Base-by-base conservation (phyloP, 768 basidiomycete genomes). In the Xerocomellus dryophilus region DNA sequence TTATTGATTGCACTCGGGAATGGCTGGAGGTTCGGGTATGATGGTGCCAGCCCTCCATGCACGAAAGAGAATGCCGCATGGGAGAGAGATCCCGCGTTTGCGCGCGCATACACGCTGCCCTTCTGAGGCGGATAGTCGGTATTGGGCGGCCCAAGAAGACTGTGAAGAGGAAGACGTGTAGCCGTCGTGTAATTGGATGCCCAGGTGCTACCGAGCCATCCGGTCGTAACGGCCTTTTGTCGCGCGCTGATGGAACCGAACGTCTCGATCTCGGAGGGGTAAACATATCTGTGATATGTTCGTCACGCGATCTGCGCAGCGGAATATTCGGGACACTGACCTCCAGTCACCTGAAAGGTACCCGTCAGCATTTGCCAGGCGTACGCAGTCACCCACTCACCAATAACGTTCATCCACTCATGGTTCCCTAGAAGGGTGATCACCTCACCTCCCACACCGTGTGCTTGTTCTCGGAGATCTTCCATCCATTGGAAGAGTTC, bases 341-440 rank as follows among this genome's bases (percentile, higher is more conserved):
- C 90, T 83, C 92, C 92, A 95, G 69, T 95, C 93, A 56, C 91
- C 90, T 83, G 58, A 34, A 65, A 49, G 54, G 61, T 45, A 38
- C 43, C 17, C 21, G 20, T 64, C 43, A 60, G 36, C 51, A 20
- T 50, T 44, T 50, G 20, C 45, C 18, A 42, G 44, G 25, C 41
- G 48, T 43, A 57, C 47, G 34, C 35, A 21, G 25, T 25, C 17
- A 35, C 23, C 35, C 17, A 56, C 70, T 20, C 60, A 86, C 88
- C 88, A 54, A 92, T 85, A 14, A 81, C 84, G 60, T 95, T 95
- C 93, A 98, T 97, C 78, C 87, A 86, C 69, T 98, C 97, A 61
- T 99, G 97, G 68, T 99, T 99, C 23, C 97, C 97, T 32, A 98
- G 74, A 50, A 91, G 79, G 12, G 81, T 84, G 31, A 96, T 66